Conservation (phyloP, 768 basidiomycete species). For the Termitomyces sp. region DNA sequence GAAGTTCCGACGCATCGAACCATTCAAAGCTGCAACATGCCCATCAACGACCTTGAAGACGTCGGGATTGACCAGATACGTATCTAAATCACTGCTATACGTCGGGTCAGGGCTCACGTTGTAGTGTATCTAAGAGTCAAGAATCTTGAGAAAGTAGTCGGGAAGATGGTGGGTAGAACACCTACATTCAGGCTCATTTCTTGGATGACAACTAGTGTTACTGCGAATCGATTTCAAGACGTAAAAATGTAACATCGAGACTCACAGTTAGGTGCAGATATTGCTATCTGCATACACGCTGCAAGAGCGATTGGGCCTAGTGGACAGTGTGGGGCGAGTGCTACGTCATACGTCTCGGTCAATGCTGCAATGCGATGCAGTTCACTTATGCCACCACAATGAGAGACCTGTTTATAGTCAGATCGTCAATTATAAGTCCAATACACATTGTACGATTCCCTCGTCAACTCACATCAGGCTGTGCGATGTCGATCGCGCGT, state of each 20-base stretch:
- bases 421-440: neutral
- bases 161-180: neutral
- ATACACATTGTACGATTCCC: neutral
- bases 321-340: slow-evolving; percentile 68
- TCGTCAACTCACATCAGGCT: slow-evolving; percentile 48
- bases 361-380: slow-evolving; percentile 51
- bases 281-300: slow-evolving; percentile 60
- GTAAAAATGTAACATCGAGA: neutral
- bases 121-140: slow-evolving; percentile 50
- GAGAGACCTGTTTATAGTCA: slow-evolving; percentile 35
- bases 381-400: slow-evolving; percentile 58
- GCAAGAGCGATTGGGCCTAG: slow-evolving; percentile 67
- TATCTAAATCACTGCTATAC: slow-evolving; percentile 46
- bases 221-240: neutral
- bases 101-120: slow-evolving; percentile 34
- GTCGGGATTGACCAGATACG: slow-evolving; percentile 45
- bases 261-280: slow-evolving; percentile 54
- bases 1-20: slow-evolving; percentile 15
- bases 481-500: slow-evolving; percentile 61
- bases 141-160: neutral
- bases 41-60: slow-evolving; percentile 52
- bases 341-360: slow-evolving; percentile 67
- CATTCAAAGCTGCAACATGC: slow-evolving; percentile 37
- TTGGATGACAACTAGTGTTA: slow-evolving; percentile 44
- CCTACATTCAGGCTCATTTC: slow-evolving; percentile 59